Base-by-base conservation (phyloP, 768 basidiomycete species). In the Dacryopinax primogenitus region DNA sequence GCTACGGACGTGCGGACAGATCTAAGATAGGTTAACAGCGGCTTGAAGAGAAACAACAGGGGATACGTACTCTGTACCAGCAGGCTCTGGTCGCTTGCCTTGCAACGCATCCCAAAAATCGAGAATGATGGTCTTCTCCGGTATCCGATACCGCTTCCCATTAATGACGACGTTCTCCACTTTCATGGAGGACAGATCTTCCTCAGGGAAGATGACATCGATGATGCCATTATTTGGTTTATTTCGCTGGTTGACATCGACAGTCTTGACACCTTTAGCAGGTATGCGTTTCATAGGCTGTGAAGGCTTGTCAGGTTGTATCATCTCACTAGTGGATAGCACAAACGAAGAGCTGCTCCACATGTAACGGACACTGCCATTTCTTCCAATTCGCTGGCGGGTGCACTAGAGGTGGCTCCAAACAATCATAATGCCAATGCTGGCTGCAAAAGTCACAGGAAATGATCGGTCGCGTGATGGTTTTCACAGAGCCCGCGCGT, bases 321-420 rank as follows among this genome's bases (percentile, higher is more conserved):
- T 18, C 32, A 47, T 36, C 44, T 33, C 44, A 67, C 35, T 30
- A 63, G 47, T 64, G 35, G 21, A 51, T 33, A 41, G 64, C 32
- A 15, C n/a, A 34, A 21, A 95, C 94, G 66, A 90, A 74, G 63
- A 86, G 81, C 66, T 85, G 84, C 69, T 96, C 93, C n/a, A 85
- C 86, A 72, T 99, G 96, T 71, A 95, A 92, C 7, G 96, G 96
- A 74, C 96, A 99, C 93, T 95, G 96, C 94, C 95, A 99, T 74
- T 94, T 96, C 79, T 86, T 89, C 69, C 84, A 84, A 66, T 87
- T 84, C 13, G 87, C 81, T 1, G 96, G 96, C 82, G 98, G 86
- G 39, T 81, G 81, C 26, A 87, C 78, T 66, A 95, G 77, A 7
- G 96, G 96, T 16, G 95, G 96, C 70, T 91, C 87, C 32, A 98